Conservation (phyloP, 1,139 yeast species). For the Barnettozyma hawaiiensis region DNA sequence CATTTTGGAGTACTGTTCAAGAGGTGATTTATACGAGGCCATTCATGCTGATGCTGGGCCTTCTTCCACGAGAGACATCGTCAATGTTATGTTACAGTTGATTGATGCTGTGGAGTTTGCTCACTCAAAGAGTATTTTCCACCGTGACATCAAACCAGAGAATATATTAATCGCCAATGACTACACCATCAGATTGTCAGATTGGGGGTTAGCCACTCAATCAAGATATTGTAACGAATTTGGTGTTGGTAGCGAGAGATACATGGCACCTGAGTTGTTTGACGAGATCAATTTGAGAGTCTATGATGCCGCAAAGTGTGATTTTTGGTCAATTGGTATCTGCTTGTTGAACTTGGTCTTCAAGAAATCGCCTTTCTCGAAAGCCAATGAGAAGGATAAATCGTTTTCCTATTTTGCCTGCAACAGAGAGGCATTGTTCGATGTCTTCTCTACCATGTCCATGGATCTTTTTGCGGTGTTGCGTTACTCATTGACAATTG, state of each 20-base stretch:
- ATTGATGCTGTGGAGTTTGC: conserved; percentile 75
- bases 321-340: conserved; percentile 91
- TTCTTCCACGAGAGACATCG: conserved; percentile 63
- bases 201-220: conserved; percentile 89
- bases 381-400: conserved; percentile 81
- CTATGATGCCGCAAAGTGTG: conserved; percentile 84
- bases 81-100: conserved; percentile 71
- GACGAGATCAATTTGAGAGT: conserved; percentile 48
- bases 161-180: conserved; percentile 75
- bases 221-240: conserved; percentile 61
- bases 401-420: conserved; percentile 82
- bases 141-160: conserved; percentile 88
- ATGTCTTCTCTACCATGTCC: conserved; percentile 86
- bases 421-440: conserved; percentile 85
- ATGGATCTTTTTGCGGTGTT: conserved; percentile 80
- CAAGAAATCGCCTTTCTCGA: conserved; percentile 83
- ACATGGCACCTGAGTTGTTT: conserved; percentile 95
- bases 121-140: conserved; percentile 69
- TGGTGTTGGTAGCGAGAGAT: conserved; percentile 90
- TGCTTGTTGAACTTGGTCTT: conserved; percentile 80
- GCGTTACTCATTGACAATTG: conserved; percentile 72
- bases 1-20: conserved; percentile 79
- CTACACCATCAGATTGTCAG: conserved; percentile 78
- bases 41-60: conserved; percentile 81
- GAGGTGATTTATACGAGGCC: conserved; percentile 93